Base-by-base conservation (phyloP, 2,329 filamentous ascomycete genomes). In the Pseudogymnoascus sp. region DNA sequence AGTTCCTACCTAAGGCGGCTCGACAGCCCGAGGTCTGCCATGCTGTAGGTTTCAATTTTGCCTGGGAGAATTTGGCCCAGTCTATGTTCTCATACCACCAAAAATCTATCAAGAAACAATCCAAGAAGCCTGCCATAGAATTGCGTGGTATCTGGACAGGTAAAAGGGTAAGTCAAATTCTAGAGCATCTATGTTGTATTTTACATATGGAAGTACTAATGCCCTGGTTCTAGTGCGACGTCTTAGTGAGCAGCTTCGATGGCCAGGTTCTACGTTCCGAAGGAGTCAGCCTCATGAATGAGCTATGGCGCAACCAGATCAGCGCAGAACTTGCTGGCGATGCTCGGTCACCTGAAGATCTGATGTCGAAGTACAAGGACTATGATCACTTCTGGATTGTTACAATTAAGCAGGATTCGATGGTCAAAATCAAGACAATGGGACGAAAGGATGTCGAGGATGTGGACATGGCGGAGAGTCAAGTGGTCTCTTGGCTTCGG, bases 41-140 rank as follows among this genome's bases (percentile, higher is more conserved):
- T 71, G 93, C 91, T 4, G 94, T 97, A 9, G 94, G 95, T 0
- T 93, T 97, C 72, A 95, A 92, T 70, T 78, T 97, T 41, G 90
- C 90, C 23, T 95, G 92, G 86, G 92, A 97, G 69, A 85, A 88
- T 63, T 79, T 96, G 3, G 87, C 87, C 5, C 84, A 84, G 41
- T 80, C 80, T 1, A 85, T 90, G 72, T 78, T 83, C 2, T 64
- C 69, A 60, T 62, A 71, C 22, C 84, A 84, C 62, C 74, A 75
- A 68, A 68, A 76, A 38, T 77, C 77, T 1, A 77, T 79, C 2
- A 84, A 82, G 65, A 75, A 79, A 0, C 90, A 87, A 65, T 73
- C 89, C n/a, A 92, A 90, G 74, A 90, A 88, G 69, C 71, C 79
- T 6, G 84, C 89, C 63, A 84, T 87, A 36, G 88, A 91, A 41